Evolutionary conservation across 2,329 filamentous ascomycete species (phyloP).

Genomic region (Apiospora arundinis): DNA sequence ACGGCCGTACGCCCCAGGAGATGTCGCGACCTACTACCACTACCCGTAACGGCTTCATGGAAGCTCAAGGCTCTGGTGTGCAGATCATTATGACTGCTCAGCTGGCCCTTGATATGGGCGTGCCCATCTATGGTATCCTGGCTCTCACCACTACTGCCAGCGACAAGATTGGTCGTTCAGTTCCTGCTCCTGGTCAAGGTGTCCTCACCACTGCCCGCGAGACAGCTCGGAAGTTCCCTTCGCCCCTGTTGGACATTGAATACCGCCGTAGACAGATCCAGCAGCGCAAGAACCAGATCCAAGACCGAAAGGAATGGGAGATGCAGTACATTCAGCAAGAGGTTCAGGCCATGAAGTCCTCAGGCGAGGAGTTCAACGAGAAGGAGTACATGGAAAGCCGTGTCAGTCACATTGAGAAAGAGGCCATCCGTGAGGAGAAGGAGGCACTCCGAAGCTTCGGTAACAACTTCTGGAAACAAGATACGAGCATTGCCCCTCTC

Average conservation of each 20-base stretch:
- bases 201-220: conserved; percentile 95
- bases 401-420: conserved; percentile 82
- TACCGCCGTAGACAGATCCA: conserved; percentile 96
- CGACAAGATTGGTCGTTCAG: conserved; percentile 98
- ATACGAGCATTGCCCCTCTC: conserved; percentile 90
- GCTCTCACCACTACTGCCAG: conserved; percentile 95
- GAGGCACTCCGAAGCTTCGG: conserved; percentile 91
- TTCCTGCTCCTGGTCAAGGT: conserved; percentile 95
- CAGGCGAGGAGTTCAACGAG: conserved; percentile 78
- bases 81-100: conserved; percentile 98
- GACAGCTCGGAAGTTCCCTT: conserved; percentile 88
- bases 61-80: conserved; percentile 97
- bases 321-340: conserved; percentile 92
- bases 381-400: conserved; percentile 87
- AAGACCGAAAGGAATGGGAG: conserved; percentile 95
- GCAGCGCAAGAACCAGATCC: conserved; percentile 91
- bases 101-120: conserved; percentile 96
- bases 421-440: conserved; percentile 89
- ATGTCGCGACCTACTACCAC: conserved; percentile 99
- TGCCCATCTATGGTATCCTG: conserved; percentile 94
- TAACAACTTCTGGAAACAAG: conserved; percentile 99
- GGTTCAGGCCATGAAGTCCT: conserved; percentile 85
- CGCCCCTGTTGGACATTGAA: conserved; percentile 94
- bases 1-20: conserved; percentile 92
- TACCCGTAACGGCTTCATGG: conserved; percentile 98